Percentiles rank a stretch among this genome's conserved stretches.
These are phyloP conservation scores for Clavispora santaluciae DNA, from an alignment of 805 yeast genomes.

Conservation along the genomic window DNA sequence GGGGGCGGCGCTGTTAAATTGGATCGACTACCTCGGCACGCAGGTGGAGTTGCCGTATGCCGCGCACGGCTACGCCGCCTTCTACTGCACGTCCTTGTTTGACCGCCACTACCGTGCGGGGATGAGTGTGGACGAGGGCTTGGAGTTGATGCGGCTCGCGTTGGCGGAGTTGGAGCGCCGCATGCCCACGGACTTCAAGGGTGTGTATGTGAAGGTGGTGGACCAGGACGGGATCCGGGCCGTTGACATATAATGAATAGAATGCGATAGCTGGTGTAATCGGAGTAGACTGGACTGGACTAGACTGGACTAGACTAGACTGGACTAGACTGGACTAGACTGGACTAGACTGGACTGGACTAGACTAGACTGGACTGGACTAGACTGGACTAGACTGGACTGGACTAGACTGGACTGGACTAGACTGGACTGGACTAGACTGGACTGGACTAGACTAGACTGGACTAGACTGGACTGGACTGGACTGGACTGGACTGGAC, in stretches of 20 bases:
- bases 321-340: too few species aligned
- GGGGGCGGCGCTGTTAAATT: conserved; percentile 63
- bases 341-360: too few species aligned
- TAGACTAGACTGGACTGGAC: too few species aligned
- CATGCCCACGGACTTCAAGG: conserved; percentile 94
- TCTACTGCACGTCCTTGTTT: conserved; percentile 82
- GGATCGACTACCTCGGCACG: conserved; percentile 94
- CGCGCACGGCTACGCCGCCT: conserved; percentile 98
- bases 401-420: too few species aligned
- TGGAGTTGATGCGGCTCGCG: conserved; percentile 67
- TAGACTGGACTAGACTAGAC: too few species aligned
- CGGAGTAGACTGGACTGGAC: too few species aligned
- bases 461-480: too few species aligned
- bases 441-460: too few species aligned
- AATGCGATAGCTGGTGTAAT: too few species aligned
- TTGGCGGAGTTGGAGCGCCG: conserved; percentile 74
- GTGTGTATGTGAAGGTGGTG: conserved; percentile 64
- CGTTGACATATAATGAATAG: conserved; percentile 19
- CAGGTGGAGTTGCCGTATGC: conserved; percentile 89
- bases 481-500: too few species aligned
- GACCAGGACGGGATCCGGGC: conserved; percentile 56
- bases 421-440: too few species aligned
- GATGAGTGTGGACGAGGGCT: conserved; percentile 72
- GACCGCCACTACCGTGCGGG: conserved; percentile 86
- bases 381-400: too few species aligned